Base-by-base conservation (phyloP, 2,329 filamentous ascomycete species). In the Fusarium irregulare region DNA sequence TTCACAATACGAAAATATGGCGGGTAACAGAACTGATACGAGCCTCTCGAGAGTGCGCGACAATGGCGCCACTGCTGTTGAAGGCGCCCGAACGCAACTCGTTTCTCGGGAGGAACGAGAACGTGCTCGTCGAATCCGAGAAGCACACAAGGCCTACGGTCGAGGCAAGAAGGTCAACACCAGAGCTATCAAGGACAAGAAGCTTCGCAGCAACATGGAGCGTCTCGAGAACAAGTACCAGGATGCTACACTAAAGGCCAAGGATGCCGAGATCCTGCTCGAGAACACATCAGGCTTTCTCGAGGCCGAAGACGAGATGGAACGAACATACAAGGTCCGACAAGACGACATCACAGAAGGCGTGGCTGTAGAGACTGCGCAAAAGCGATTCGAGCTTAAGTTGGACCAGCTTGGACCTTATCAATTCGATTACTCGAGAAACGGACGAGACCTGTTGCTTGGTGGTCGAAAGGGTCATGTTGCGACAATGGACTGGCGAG, bases 401-500 rank as follows among this genome's bases (percentile, higher is more conserved):
- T 83, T 99, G 58, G 89, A 93, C 44, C 86, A 90, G 21, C 83
- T 98, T 32, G 96, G 96, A 0, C 96, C 96, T 1, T 99, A 99
- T 76, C 84, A 90, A 1, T 92, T 90, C 77, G 93, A 98, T 72
- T 99, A 97, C 81, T 93, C 93, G 49, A 87, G 93, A 46, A 98
- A 97, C 76, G 96, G 96, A 49, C 88, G 92, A 71, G 91, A 97
- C 75, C 82, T 99, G 68, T 83, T 99, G 56, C 85, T 99, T 34
- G 94, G 91, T 14, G 94, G 96, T 28, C 87, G 93, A 64, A 98
- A 97, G 81, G 96, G 96, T 16, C 96, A 99, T 88, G 85, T 99
- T 71, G 95, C 96, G 60, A 95, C 93, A 1, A 97, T 98, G 89
- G 94, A 99, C 81, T 99, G 96, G 95, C 87, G 95, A 69, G 91